Evolutionary conservation across 2,329 filamentous ascomycete genomes (phyloP), one percentile per base, ranked within the genome.

Genomic region (Magnaporthiopsis poae): DNA sequence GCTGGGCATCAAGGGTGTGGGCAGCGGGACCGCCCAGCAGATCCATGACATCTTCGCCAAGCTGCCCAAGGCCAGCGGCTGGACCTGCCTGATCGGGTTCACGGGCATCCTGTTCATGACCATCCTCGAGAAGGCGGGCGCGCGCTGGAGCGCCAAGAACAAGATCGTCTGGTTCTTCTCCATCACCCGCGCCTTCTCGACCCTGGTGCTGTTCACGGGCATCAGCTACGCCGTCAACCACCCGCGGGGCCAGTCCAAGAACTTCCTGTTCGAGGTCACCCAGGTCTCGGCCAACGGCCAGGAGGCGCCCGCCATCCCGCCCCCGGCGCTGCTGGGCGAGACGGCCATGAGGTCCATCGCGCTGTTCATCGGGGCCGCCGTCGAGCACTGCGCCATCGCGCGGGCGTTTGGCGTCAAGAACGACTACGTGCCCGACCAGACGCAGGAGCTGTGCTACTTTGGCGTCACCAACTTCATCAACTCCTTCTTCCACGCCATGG

Each of bases 301-400:
- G 67, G 74, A 79, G 29, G 70, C 80, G 0, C 84, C 86, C 0
- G 76, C 75, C 15, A 76, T 82, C 64, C 84, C 84, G 2, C 77
- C 78, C 15, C 67, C 73, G 0, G 73, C 72, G 0, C 78, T 88
- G 0, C 78, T 89, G 60, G 75, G 78, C 0, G 83, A 84, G 68
- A 81, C 87, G 0, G 82, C 83, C 0, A 77, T 77, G 2, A 80
- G 82, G 56, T 80, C 82, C 60, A 82, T 89, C 35, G 85, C 86
- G 0, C 84, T 87, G 0, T 85, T 89, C 69, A 81, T 88, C 60
- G 86, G 84, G 15, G 83, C 83, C 2, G 78, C 84, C 0, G 80
- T 89, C 31, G 87, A 89, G 70, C 87, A 89, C 70, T 80, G 88
- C 5, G 86, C 86, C 12, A 86, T 89, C 61, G 86, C 83, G 21